Evolutionary conservation across 2,329 filamentous ascomycete species (phyloP), one percentile per base, ranked within the genome.

Genomic region (Diaporthe eres): DNA sequence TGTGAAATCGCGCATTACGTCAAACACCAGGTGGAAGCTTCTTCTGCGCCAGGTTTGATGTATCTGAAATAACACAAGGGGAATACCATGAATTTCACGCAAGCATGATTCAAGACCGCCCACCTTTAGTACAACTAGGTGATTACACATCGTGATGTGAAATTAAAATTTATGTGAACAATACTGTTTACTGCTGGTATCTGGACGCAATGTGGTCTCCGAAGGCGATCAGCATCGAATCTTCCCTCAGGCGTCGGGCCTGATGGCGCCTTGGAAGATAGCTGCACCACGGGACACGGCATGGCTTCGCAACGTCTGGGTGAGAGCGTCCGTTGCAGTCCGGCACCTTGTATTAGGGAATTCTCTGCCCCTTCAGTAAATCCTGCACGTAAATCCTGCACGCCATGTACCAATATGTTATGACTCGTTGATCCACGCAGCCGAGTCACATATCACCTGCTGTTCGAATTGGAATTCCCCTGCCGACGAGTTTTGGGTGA

Each of bases 381-480:
- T 17, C 10, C 25, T 55, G 53, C 25, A 55, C 25, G 25, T 25
- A 12, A 31, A 7, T 17, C 10, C 25, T 55, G 53, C 25, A 55
- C 25, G 25, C 25, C 25, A 31, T 31, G 34, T 3, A 31, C 25
- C 25, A 57, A 9, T 42, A n/a, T n/a, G 12, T 61, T 22, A 61
- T 15, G 31, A n/a, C 57, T 61, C 57, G 13, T 61, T 61, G 17
- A 61, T 61, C 34, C 57, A 61, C 22, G 3, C 57, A 7, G 57
- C 57, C 19, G 57, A 39, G 34, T 61, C 57, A 13, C 57, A 61
- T 22, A 61, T 61, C 9, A 42, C 19, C 42, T 61, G 34, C 22
- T 61, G 34, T 39, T 61, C 34, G 42, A 61, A 61, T 39, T 42
- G 57, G 22, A 61, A 61, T 42, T 61, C 57, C 13, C 57, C 57